Base-by-base conservation (phyloP, 345 rosid species). In the Arabidopsis suecica region DNA sequence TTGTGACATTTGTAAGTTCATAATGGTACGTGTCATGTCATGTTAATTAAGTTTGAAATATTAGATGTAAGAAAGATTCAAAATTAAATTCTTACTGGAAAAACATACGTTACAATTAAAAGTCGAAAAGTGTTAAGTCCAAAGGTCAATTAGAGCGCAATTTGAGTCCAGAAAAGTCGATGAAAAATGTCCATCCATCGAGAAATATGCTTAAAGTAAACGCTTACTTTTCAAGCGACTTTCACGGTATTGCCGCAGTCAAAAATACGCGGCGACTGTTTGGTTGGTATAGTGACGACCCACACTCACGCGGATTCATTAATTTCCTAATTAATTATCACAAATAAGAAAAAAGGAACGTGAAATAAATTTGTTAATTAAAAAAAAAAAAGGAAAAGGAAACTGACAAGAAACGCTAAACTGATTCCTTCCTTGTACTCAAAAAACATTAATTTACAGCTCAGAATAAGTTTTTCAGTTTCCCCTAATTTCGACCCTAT, bases 221-320 rank as follows among this genome's bases (percentile, higher is more conserved):
- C 71, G 80, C 80, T 61, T 76, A 45, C 5, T 25, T 69, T 61
- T 67, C 36, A 76, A 69, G 71, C 75, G 44, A 54, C 63, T 11
- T 23, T 36, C 4, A 33, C 65, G 48, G 49, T 34, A 7, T 16
- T 54, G 70, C 65, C 36, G 42, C 6, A 54, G 75, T 69, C 71
- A 76, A 76, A 45, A 76, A 23, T 54, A 44, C 73, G 65, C 79
- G 70, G 75, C 79, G 64, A 61, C 75, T 76, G 42, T 25, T 69
- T 69, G 50, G 59, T 69, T 69, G 50, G 59, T 55, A 13, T 36
- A 34, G 64, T 42, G 49, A 53, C 68, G 73, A 75, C 79, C 73
- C 68, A 50, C 37, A 6, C 7, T 74, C 23, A 75, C 74, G 74
- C 79, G 74, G 9, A 5, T 54, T 61, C 70, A 33, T 68, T 61